Evolutionary conservation across 2,329 filamentous ascomycete species (phyloP), one percentile per base, ranked within the genome.

Genomic region (Phialemonium atrogriseum): DNA sequence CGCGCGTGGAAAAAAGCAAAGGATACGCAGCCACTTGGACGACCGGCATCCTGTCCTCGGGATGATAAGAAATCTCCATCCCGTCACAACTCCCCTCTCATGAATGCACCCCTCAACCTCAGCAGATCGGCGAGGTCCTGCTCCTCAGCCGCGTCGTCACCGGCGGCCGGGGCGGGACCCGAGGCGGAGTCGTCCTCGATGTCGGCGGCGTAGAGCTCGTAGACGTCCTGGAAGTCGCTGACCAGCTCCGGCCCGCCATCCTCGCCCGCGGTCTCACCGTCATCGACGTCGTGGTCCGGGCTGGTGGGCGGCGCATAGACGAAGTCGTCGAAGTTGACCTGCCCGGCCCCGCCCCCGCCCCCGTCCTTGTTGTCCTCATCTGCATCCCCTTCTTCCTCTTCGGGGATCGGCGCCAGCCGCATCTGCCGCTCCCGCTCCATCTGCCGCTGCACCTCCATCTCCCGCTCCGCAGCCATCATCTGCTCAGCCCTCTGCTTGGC

Each of bases 401-500:
- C n/a, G n/a, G n/a, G n/a, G n/a, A n/a, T n/a, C n/a, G n/a, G n/a
- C n/a, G n/a, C n/a, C n/a, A n/a, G n/a, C n/a, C n/a, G 24, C 27
- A 21, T 15, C 23, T 5, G n/a, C 30, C 22, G 20, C 8, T 9
- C 14, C 10, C 2, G 27, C 22, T 5, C 29, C 16, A 7, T 27
- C 24, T 8, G 21, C 17, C 6, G 25, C 15, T 24, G 16, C 37
- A 32, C 24, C 14, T 30, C 30, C 25, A 33, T 13, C n/a, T 22
- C 24, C 9, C 30, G 25, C 5, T 37, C 35, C 22, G 26, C 29
- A 10, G 15, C 30, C 5, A 36, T 24, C 13, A 14, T 28, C 7
- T 38, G 40, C 12, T 40, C 17, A 0, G 35, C 40, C 16, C 39
- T 34, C 21, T 32, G 17, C 11, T 19, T 32, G 5, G 45, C 45